Evolutionary conservation across 2,329 filamentous ascomycete species (phyloP).

Genomic region (Curvularia sp.): DNA sequence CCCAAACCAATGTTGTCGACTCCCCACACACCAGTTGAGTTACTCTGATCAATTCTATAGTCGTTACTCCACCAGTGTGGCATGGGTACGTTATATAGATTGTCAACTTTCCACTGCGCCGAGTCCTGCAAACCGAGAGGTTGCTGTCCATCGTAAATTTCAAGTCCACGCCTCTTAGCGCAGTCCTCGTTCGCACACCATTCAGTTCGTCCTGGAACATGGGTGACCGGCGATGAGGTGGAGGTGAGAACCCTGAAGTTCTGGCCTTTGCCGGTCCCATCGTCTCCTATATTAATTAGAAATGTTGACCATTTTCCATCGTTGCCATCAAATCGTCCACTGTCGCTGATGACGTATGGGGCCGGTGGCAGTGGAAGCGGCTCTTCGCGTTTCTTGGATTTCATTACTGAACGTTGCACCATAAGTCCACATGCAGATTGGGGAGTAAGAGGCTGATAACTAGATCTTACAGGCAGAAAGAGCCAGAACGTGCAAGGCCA

Average conservation of each 20-base stretch:
- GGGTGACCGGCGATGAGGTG: slow-evolving; percentile 35
- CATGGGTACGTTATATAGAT: slow-evolving; percentile 26
- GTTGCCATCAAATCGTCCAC: slow-evolving; percentile 46
- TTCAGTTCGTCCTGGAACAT: slow-evolving; percentile 34
- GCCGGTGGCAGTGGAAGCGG: slow-evolving; percentile 18
- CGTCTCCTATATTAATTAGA: slow-evolving; percentile 48
- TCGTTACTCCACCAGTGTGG: slow-evolving; percentile 27
- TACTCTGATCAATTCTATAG: slow-evolving; percentile 12
- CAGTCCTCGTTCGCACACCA: slow-evolving; percentile 39
- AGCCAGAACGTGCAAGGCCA: slow-evolving; percentile 21
- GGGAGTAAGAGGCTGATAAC: slow-evolving; percentile 18
- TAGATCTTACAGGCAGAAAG: slow-evolving; percentile 21
- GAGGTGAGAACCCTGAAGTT: slow-evolving; percentile 47
- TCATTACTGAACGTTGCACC: slow-evolving; percentile 33
- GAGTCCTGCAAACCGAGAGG: slow-evolving; percentile 31
- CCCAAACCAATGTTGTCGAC: slow-evolving; percentile 41
- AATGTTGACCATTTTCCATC: slow-evolving; percentile 55
- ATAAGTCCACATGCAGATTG: slow-evolving; percentile 14
- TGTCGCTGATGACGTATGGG: slow-evolving; percentile 28
- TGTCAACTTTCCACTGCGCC: slow-evolving; percentile 25
- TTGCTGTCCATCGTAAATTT: slow-evolving; percentile 26
- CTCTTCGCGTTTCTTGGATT: slow-evolving; percentile 31
- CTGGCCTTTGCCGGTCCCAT: slow-evolving; percentile 41
- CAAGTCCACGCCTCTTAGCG: slow-evolving; percentile 38
- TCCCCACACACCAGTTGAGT: slow-evolving; percentile 25